Evolutionary conservation across 1,139 yeast genomes (phyloP).

Genomic region (Diutina catenulata): DNA sequence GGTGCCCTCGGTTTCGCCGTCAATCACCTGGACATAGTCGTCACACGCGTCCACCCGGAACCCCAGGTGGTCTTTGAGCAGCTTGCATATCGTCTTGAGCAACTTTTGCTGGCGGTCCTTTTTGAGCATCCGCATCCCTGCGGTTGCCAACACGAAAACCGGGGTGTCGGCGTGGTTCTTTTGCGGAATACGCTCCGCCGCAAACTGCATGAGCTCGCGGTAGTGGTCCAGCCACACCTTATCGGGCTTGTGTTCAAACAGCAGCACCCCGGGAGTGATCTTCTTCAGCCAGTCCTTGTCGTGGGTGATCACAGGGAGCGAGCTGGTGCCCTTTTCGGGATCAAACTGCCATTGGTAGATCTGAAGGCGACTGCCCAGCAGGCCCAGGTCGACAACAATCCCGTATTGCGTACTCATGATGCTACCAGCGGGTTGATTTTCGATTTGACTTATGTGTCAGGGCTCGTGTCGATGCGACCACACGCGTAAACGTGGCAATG

Average conservation of each 20-base stretch:
- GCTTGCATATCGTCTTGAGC: conserved; percentile 38
- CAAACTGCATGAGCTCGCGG: conserved; percentile 40
- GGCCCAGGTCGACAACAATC: conserved; percentile 70
- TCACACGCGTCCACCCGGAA: conserved; percentile 42
- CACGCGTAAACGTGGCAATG: too few relatives aligned
- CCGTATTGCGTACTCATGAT: conserved; percentile 48
- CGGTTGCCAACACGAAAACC: conserved; percentile 64
- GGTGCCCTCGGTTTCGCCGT: conserved; percentile 71
- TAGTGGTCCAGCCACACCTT: conserved; percentile 54
- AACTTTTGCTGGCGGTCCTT: conserved; percentile 32
- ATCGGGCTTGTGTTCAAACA: conserved; percentile 29
- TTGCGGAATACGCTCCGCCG: conserved; percentile 46
- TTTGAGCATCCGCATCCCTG: conserved; percentile 67
- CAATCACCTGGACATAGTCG: conserved; percentile 58
- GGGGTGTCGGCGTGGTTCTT: conserved; percentile 48
- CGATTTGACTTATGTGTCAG: too few relatives aligned
- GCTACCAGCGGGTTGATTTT: too few relatives aligned
- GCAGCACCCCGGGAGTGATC: conserved; percentile 60
- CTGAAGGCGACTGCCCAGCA: conserved; percentile 69
- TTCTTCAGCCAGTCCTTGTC: conserved; percentile 50
- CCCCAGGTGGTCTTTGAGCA: conserved; percentile 33
- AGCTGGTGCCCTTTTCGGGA: conserved; percentile 18
- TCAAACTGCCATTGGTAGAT: conserved; percentile 46
- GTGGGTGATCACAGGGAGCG: conserved; percentile 55
- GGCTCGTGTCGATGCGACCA: too few relatives aligned